Evolutionary conservation across 208 protist species (phyloP), one percentile per base, ranked within the genome.

Genomic region (Wallacemonas sp.): DNA sequence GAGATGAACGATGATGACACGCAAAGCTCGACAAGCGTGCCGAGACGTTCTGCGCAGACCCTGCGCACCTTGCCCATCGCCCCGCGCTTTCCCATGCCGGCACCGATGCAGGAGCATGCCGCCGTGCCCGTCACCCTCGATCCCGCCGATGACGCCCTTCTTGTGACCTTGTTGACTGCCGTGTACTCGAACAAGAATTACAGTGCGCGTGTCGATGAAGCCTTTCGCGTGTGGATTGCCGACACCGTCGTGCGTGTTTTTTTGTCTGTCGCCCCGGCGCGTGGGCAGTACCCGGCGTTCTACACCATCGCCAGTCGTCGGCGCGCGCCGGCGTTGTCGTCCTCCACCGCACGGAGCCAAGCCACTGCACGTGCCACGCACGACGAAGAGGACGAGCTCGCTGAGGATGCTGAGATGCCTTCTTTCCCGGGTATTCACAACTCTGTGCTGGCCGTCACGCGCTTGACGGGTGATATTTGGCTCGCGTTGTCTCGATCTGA

Each of bases 391-490:
- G 9, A 41, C 9, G 9, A 41, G 36, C 36, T 26, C 14, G 46
- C 26, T 3, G 46, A 5, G 19, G 51, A 58, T 31, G 51, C 26
- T 8, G 51, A 58, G 19, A 58, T 58, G 51, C 51, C 51, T 2
- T 34, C 30, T 6, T 58, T 41, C 30, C 51, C 51, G 17, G 51
- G 51, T n/a, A 31, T 58, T 4, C n/a, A 58, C 3, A n/a, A 58
- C 51, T 58, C 51, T 4, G 51, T 39, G n/a, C 51, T 58, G 28
- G 30, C 30, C 31, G 51, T 58, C 15, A 58, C 51, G 51, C 51
- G 51, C 4, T 31, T 58, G 30, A 58, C 51, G 3, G 51, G 51
- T 14, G 51, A 58, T 38, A 8, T 58, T 17, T 58, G 51, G 51
- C 51, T 39, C 9, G 27, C 46, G 26, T 17, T 6, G 21, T 24